phyloP scores from a whole-genome alignment of 2,329 filamentous ascomycete species.

The Calonectria pauciramosa region DNA sequence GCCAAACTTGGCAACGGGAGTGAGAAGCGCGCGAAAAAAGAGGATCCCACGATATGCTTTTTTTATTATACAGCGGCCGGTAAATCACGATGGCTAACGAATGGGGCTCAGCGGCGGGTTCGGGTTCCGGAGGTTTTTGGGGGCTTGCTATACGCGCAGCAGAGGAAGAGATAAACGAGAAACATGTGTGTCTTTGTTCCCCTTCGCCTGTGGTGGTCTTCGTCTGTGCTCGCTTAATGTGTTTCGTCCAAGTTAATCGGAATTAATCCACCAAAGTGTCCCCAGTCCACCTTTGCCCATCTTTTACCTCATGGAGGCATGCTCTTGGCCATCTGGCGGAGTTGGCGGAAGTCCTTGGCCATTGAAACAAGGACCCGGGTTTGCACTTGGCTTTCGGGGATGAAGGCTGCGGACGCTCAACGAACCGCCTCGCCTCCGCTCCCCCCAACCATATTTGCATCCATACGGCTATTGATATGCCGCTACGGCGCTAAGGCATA shows the following conservation, averaged over 20 bases:
- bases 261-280: slow-evolving; percentile 5
- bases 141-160: background rate
- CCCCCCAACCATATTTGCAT: background rate
- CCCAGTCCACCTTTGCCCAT: background rate
- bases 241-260: slow-evolving; percentile 3
- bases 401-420: background rate
- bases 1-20: background rate
- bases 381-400: background rate
- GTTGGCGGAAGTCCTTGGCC: background rate
- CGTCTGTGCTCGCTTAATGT: slow-evolving; percentile 10
- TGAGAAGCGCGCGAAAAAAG: background rate
- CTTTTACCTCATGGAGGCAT: background rate
- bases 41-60: background rate
- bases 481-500: background rate
- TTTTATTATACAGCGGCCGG: background rate
- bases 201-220: background rate
- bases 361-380: background rate
- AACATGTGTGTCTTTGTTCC: background rate
- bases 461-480: background rate
- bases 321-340: background rate
- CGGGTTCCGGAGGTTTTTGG: background rate
- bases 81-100: background rate
- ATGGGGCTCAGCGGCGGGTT: background rate
- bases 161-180: background rate
- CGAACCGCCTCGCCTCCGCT: background rate